Conservation (phyloP, 306 rosid genomes). For the Senna siamea region DNA sequence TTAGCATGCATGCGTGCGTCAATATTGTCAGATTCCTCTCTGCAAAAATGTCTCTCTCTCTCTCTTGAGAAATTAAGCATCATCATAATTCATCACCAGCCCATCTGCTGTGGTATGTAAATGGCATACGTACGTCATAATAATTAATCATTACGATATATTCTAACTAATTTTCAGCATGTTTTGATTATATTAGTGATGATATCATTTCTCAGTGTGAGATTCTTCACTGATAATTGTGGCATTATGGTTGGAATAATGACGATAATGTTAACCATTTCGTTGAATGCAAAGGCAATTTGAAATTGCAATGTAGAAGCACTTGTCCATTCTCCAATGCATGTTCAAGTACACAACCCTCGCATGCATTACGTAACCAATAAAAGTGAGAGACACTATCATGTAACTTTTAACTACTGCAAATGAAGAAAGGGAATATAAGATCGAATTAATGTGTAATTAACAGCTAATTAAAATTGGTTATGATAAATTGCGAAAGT, state of each 20-base stretch:
- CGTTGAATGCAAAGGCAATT: too few species aligned
- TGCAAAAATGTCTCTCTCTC: background rate
- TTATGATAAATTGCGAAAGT: too few species aligned
- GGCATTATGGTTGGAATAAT: constrained; percentile 15
- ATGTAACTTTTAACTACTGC: background rate
- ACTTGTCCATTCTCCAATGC: background rate
- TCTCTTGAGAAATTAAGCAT: too few species aligned
- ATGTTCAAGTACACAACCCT: background rate
- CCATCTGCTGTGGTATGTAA: too few species aligned
- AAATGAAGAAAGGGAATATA: too few species aligned
- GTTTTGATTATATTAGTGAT: background rate
- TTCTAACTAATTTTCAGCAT: background rate
- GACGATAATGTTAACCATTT: background rate
- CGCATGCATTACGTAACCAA: constrained; percentile 1
- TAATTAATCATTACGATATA: background rate
- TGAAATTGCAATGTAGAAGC: too few species aligned
- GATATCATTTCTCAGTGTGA: background rate
- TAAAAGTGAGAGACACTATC: background rate
- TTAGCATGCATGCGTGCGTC: constrained; percentile 15
- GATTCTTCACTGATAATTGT: background rate
- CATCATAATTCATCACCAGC: background rate
- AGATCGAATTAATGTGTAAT: too few species aligned
- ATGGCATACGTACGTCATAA: too few species aligned
- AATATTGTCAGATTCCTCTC: constrained; percentile 27
- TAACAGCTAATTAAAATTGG: too few species aligned